A percentile compares a stretch with the other conserved stretches of the same genome.
Conservation (phyloP, 768 basidiomycete genomes). For the Vararia minispora region DNA sequence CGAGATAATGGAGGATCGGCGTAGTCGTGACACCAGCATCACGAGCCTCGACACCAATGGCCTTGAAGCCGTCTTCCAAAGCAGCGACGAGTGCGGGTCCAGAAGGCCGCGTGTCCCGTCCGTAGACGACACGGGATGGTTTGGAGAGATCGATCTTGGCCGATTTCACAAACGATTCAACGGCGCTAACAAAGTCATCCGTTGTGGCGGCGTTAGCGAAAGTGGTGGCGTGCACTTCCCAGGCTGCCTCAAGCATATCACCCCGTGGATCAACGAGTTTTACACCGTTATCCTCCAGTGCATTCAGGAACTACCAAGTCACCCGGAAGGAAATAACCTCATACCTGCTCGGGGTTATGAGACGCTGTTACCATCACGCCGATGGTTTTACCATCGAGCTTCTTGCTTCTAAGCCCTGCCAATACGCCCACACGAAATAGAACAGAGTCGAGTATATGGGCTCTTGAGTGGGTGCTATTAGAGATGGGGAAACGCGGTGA, state of each 20-base stretch:
- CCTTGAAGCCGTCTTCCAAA: conserved; percentile 73
- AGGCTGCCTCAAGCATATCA: conserved; percentile 91
- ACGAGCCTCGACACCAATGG: conserved; percentile 54
- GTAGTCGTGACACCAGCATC: conserved; percentile 86
- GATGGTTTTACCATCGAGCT: conserved; percentile 81
- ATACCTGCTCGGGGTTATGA: conserved; percentile 95
- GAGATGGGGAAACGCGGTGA: background rate
- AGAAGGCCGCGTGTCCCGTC: conserved; percentile 86
- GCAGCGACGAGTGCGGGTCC: conserved; percentile 66
- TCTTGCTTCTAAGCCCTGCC: conserved; percentile 85
- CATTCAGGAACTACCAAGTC: conserved; percentile 8
- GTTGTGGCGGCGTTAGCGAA: conserved; percentile 77
- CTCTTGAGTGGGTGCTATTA: conserved; percentile 36
- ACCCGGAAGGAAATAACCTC: conserved; percentile 12
- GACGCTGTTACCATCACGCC: conserved; percentile 99
- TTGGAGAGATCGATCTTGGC: conserved; percentile 69
- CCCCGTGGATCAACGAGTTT: conserved; percentile 96
- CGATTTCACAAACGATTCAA: conserved; percentile 49
- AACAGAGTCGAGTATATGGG: conserved; percentile 70
- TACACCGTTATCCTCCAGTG: conserved; percentile 86
- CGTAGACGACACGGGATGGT: conserved; percentile 80
- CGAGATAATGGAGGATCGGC: conserved; percentile 92
- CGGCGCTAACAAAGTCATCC: conserved; percentile 54
- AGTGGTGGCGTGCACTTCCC: conserved; percentile 82
- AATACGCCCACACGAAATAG: conserved; percentile 88